A percentile compares a stretch with the other conserved stretches of the same genome.
Conservation (phyloP, 177 flowering plant species). For the Vitis hybrid region DNA sequence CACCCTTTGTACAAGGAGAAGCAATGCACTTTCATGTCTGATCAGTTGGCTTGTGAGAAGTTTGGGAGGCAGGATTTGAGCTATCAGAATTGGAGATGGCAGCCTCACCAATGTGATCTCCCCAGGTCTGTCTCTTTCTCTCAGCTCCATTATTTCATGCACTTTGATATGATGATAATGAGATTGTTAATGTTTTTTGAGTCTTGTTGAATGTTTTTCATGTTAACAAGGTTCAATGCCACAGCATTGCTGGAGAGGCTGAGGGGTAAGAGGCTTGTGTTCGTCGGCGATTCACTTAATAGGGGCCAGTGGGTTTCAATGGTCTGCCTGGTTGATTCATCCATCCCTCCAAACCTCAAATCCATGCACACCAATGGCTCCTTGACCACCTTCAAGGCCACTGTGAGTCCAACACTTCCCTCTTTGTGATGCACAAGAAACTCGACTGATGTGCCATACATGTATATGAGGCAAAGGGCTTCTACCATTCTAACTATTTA, state of each 20-base stretch:
- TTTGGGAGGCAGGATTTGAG: conserved; percentile 64
- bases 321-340: conserved; percentile 66
- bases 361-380: conserved; percentile 49
- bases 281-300: conserved; percentile 83
- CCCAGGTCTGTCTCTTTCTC: conserved; percentile 52
- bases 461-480: no score
- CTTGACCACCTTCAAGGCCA: conserved; percentile 53
- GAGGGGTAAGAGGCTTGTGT: conserved; percentile 69
- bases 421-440: no score
- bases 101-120: conserved; percentile 72
- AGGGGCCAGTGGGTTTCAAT: conserved; percentile 80
- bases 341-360: conserved; percentile 35
- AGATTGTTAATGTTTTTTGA: conserved; percentile 10
- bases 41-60: conserved; percentile 74
- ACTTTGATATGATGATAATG: not conserved
- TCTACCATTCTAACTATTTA: no score
- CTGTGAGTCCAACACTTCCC: conserved; percentile 23
- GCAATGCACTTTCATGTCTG: conserved; percentile 66
- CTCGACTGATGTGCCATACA: no score
- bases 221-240: conserved; percentile 69
- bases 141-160: not conserved
- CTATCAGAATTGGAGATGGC: conserved; percentile 85
- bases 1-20: conserved; percentile 66
- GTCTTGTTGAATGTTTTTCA: conserved; percentile 10
- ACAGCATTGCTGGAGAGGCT: conserved; percentile 68